These are phyloP conservation scores for Cytospora piceicola DNA, from an alignment of 2,329 filamentous ascomycete genomes.

Conservation along the genomic window DNA sequence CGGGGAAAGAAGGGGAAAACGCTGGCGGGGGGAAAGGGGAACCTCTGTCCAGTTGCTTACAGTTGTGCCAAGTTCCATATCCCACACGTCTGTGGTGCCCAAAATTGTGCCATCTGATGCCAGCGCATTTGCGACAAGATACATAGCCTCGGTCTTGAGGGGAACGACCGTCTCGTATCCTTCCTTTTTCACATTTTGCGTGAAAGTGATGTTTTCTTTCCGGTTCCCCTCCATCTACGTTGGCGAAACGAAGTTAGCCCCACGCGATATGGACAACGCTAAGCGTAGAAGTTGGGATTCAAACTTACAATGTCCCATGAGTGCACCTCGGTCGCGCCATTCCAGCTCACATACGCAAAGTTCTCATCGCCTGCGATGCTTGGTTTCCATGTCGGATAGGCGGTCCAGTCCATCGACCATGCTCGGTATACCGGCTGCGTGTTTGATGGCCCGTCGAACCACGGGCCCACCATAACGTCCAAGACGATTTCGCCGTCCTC, in stretches of 20 bases:
- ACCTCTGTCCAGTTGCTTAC: slow-evolving; percentile 15
- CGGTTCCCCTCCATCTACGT: slow-evolving; percentile 24
- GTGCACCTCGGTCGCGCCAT: slow-evolving; percentile 40
- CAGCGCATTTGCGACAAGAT: slow-evolving; percentile 26
- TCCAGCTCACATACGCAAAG: slow-evolving; percentile 39
- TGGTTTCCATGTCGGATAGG: slow-evolving; percentile 36
- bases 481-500: slow-evolving; percentile 45
- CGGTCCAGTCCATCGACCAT: slow-evolving; percentile 33
- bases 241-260: neutral
- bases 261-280: neutral
- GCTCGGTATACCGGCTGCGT: slow-evolving; percentile 33
- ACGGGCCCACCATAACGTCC: slow-evolving; percentile 45
- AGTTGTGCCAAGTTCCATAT: slow-evolving; percentile 26
- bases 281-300: neutral
- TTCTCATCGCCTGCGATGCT: slow-evolving; percentile 29
- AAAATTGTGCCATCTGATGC: slow-evolving; percentile 25
- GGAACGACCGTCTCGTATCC: slow-evolving; percentile 28
- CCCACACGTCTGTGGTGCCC: slow-evolving; percentile 29
- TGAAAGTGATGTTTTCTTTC: slow-evolving; percentile 25
- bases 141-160: slow-evolving; percentile 24
- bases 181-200: slow-evolving; percentile 26
- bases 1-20: neutral
- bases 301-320: slow-evolving; percentile 31
- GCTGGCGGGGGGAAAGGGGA: neutral
- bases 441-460: slow-evolving; percentile 22